A percentile compares a stretch with the other conserved stretches of the same genome.
Conservation (phyloP, 116 monocot genomes). For the Phalaenopsis hybrid region DNA sequence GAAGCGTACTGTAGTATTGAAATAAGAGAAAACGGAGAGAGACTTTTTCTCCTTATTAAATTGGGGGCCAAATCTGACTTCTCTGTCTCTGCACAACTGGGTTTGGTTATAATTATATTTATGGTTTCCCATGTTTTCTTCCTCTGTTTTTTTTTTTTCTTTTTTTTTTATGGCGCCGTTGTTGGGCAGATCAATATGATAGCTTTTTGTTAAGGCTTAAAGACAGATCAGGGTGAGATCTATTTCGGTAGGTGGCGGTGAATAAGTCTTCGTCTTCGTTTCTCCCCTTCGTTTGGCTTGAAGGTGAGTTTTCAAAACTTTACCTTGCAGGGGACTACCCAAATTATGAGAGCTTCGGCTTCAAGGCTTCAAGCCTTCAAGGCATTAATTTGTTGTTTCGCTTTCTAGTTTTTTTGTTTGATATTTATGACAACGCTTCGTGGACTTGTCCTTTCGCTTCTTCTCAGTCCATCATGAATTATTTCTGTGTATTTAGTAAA, state of each 20-base stretch:
- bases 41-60: background rate
- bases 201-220: background rate
- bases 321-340: background rate
- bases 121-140: constrained; percentile 3
- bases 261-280: background rate
- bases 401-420: background rate
- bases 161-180: background rate
- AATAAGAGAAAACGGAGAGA: background rate
- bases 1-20: no score
- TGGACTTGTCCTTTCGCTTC: background rate
- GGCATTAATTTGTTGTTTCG: no score
- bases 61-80: background rate
- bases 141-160: background rate
- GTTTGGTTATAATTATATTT: background rate
- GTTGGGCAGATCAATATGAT: background rate
- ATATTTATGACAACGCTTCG: background rate
- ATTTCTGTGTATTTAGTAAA: background rate
- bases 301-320: background rate
- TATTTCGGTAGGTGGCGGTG: background rate
- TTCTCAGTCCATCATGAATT: background rate
- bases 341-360: background rate
- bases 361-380: background rate
- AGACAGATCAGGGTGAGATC: background rate
- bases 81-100: background rate
- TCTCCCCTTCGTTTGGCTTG: background rate